A percentile compares a stretch with the other conserved stretches of the same genome.
Evolutionary conservation across 2,329 filamentous ascomycete genomes (phyloP).

Genomic region (Cytospora piceae): DNA sequence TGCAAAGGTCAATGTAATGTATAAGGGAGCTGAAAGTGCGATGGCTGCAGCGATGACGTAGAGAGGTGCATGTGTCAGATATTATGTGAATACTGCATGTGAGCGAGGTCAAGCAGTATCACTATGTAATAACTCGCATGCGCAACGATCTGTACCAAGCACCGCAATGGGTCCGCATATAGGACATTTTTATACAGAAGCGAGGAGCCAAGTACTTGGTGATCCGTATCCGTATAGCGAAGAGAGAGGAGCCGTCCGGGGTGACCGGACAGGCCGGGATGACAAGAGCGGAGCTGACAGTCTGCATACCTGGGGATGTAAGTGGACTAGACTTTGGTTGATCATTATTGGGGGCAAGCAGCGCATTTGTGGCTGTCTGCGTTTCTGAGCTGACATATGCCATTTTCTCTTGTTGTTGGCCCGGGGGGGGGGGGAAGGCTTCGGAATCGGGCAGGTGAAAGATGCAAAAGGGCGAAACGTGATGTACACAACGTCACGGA

Average conservation of each 20-base stretch:
- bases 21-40: not conserved
- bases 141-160: not conserved
- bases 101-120: not conserved
- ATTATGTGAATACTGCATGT: not conserved
- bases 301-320: slow-evolving; percentile 28
- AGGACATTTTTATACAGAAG: not conserved
- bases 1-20: not conserved
- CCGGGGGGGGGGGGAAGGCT: not conserved
- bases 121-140: not conserved
- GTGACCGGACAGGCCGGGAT: not conserved
- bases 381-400: slow-evolving; percentile 27
- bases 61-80: not conserved
- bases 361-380: slow-evolving; percentile 27
- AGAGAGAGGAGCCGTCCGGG: not conserved
- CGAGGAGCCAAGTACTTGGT: not conserved
- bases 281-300: not conserved
- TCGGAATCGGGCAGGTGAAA: slow-evolving; percentile 4
- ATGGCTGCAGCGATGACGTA: slow-evolving; percentile 8
- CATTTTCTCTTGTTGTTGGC: slow-evolving; percentile 14
- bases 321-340: slow-evolving; percentile 6
- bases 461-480: not conserved
- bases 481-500: not conserved
- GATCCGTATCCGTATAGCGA: not conserved
- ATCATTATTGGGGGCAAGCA: slow-evolving; percentile 17
- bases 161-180: not conserved